Evolutionary conservation across 2,329 filamentous ascomycete genomes (phyloP).

Genomic region (Epichloe uncinata): DNA sequence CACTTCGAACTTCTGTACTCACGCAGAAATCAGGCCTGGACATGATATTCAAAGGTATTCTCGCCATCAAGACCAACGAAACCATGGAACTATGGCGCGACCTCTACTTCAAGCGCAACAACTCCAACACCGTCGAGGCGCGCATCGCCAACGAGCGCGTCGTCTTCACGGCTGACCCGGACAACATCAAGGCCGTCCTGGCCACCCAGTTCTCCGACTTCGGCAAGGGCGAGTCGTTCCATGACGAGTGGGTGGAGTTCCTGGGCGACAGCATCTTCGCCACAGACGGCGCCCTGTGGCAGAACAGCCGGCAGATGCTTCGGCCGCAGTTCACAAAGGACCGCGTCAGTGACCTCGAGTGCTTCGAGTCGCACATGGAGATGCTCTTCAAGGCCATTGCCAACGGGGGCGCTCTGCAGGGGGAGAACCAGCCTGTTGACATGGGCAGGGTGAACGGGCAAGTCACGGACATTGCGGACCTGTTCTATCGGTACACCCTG

Average conservation of each 20-base stretch:
- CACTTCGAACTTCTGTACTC: neutral
- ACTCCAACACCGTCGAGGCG: conserved; percentile 46
- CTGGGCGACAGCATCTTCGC: conserved; percentile 54
- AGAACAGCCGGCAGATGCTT: conserved; percentile 66
- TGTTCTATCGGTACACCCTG: conserved; percentile 76
- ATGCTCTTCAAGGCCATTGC: conserved; percentile 57
- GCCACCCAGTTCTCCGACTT: conserved; percentile 44
- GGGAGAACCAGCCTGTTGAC: conserved; percentile 53
- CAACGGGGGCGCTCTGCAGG: conserved; percentile 41
- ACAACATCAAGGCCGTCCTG: conserved; percentile 44
- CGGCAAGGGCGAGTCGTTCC: conserved; percentile 30
- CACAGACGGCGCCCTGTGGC: conserved; percentile 70
- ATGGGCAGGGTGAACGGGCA: conserved; percentile 45
- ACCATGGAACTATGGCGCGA: conserved; percentile 49
- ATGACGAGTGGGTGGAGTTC: conserved; percentile 29
- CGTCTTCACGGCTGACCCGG: conserved; percentile 37
- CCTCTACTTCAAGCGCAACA: conserved; percentile 29
- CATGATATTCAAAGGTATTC: conserved; percentile 44
- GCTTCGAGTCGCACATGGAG: conserved; percentile 68
- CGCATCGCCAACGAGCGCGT: conserved; percentile 37
- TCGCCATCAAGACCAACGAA: conserved; percentile 35
- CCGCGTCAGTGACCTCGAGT: conserved; percentile 66
- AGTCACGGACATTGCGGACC: conserved; percentile 54
- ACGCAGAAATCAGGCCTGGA: conserved; percentile 38
- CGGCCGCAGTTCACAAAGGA: conserved; percentile 80